Evolutionary conservation across 345 rosid species (phyloP).

Genomic region (Hibiscus trionum): DNA sequence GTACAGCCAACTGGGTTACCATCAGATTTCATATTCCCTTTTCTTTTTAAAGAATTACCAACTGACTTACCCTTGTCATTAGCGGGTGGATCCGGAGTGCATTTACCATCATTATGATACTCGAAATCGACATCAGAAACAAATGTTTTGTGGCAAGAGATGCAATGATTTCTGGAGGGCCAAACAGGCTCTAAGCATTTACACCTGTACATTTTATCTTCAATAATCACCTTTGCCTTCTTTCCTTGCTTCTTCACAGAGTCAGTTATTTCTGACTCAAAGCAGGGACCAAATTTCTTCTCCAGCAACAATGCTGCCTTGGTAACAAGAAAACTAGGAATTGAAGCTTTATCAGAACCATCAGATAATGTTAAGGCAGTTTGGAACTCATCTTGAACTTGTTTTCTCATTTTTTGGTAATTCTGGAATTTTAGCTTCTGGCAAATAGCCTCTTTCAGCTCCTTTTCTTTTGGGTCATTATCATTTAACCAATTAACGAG

Average conservation of each 20-base stretch:
- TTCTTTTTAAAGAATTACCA: slow-evolving; percentile 34
- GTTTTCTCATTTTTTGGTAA: slow-evolving; percentile 25
- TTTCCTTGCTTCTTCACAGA: slow-evolving; percentile 41
- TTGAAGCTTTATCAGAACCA: slow-evolving; percentile 17
- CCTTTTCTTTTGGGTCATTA: slow-evolving; percentile 56
- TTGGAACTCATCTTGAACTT: slow-evolving; percentile 25
- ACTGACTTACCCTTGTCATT: slow-evolving; percentile 39
- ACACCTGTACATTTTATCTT: slow-evolving; percentile 60
- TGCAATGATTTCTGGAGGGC: slow-evolving; percentile 75
- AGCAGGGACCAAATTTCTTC: slow-evolving; percentile 58
- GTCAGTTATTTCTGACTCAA: slow-evolving; percentile 32
- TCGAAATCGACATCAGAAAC: slow-evolving; percentile 41
- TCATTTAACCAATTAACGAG: slow-evolving; percentile 68
- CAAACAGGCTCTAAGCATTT: slow-evolving; percentile 78
- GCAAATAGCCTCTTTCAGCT: slow-evolving; percentile 71
- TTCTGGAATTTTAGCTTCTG: slow-evolving; percentile 49
- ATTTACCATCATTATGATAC: slow-evolving; percentile 53
- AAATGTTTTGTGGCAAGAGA: slow-evolving; percentile 71
- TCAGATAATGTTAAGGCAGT: slow-evolving; percentile 13
- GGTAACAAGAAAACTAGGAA: slow-evolving; percentile 39
- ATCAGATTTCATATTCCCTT: slow-evolving; percentile 32
- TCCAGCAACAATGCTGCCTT: slow-evolving; percentile 66
- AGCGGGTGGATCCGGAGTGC: slow-evolving; percentile 35
- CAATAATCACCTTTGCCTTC: slow-evolving; percentile 35
- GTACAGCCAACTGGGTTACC: slow-evolving; percentile 22